Evolutionary conservation across 1,139 yeast species (phyloP).

Genomic region (Yamadazyma siamensis): DNA sequence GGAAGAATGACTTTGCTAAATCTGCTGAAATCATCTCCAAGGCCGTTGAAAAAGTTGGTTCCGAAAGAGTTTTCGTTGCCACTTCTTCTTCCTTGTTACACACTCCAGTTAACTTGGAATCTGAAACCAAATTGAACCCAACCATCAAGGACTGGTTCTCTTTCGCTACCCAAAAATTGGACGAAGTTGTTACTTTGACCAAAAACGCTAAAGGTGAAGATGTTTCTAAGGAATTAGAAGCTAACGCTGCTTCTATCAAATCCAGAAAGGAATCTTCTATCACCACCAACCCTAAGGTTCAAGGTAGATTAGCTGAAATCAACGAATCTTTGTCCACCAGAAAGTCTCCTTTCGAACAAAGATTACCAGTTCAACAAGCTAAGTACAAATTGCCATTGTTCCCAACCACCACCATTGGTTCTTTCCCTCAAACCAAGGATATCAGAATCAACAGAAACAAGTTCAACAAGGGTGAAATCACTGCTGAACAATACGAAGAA

Average conservation of each 20-base stretch:
- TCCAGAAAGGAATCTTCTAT: constrained; percentile 84
- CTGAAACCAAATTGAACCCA: constrained; percentile 86
- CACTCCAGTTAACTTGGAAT: constrained; percentile 94
- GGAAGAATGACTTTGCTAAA: constrained; percentile 93
- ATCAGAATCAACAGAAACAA: constrained; percentile 98
- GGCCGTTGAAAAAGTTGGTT: constrained; percentile 83
- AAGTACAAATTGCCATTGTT: constrained; percentile 92
- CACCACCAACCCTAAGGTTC: constrained; percentile 89
- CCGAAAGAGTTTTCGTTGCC: constrained; percentile 84
- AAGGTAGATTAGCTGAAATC: constrained; percentile 80
- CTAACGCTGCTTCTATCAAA: constrained; percentile 82
- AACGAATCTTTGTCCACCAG: constrained; percentile 80
- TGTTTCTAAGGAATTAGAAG: constrained; percentile 64
- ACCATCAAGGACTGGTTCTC: constrained; percentile 97
- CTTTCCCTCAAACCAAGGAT: constrained; percentile 99
- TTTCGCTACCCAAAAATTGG: constrained; percentile 93
- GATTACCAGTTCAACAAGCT: constrained; percentile 84
- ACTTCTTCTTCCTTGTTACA: constrained; percentile 96
- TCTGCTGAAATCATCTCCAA: constrained; percentile 78
- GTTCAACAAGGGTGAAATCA: constrained; percentile 91
- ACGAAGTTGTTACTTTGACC: constrained; percentile 87
- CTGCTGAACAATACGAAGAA: constrained; percentile 92
- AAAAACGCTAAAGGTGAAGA: constrained; percentile 83
- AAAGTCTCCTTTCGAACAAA: constrained; percentile 78
- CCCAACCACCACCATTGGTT: constrained; percentile 99